Evolutionary conservation across 306 rosid species (phyloP).

Genomic region (Lathyrus sativus): DNA sequence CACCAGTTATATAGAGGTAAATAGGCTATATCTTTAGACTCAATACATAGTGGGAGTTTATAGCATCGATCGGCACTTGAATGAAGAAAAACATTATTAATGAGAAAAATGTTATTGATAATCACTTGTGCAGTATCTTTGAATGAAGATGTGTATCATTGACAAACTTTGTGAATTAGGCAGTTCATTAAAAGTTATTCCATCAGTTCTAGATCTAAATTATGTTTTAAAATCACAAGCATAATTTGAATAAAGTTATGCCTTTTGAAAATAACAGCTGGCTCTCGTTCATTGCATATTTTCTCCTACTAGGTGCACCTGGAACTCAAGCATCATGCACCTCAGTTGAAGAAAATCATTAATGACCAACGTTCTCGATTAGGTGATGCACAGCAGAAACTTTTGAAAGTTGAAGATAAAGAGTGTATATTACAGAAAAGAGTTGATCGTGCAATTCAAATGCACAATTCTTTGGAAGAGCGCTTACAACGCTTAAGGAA

Average conservation of each 20-base stretch:
- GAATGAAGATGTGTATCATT: background rate
- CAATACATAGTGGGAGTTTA: constrained; percentile 2
- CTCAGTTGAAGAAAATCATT: constrained; percentile 75
- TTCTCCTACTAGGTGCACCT: constrained; percentile 63
- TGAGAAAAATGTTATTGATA: constrained; percentile 10
- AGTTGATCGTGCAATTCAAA: constrained; percentile 56
- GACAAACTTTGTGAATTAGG: constrained; percentile 22
- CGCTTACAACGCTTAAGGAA: constrained; percentile 66
- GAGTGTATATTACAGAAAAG: constrained; percentile 56
- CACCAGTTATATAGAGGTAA: background rate
- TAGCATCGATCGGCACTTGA: background rate
- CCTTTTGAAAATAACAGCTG: constrained; percentile 27
- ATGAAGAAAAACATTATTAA: background rate
- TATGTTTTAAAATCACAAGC: background rate
- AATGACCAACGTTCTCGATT: constrained; percentile 71
- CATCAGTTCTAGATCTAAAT: constrained; percentile 25
- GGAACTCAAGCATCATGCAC: constrained; percentile 87
- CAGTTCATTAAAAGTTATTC: constrained; percentile 22
- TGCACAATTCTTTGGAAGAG: constrained; percentile 70
- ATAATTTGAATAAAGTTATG: constrained; percentile 18
- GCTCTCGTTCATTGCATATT: constrained; percentile 18
- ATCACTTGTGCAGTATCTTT: constrained; percentile 23
- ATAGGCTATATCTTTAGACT: constrained; percentile 3
- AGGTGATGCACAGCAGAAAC: constrained; percentile 58
- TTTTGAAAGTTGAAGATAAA: constrained; percentile 65